phyloP scores from a whole-genome alignment of 2,329 filamentous ascomycete genomes.

The Lecanicillium sp. region DNA sequence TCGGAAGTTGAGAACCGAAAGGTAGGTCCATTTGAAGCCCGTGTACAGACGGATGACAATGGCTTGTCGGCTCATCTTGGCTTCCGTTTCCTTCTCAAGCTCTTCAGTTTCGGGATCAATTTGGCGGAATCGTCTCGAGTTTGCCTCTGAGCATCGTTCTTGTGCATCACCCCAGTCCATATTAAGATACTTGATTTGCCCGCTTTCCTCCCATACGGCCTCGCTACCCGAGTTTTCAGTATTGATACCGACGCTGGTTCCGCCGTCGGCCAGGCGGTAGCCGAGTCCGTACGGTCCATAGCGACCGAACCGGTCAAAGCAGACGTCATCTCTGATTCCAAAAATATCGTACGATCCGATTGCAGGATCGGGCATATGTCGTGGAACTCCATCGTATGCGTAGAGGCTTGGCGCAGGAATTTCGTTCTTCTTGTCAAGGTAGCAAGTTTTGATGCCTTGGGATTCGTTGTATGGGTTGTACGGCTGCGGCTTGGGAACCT shows the following conservation, averaged over 20 bases:
- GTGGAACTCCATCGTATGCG: slow-evolving; percentile 62
- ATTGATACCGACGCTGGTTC: slow-evolving; percentile 62
- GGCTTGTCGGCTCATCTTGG: slow-evolving; percentile 55
- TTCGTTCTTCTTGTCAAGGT: slow-evolving; percentile 51
- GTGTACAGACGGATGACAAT: slow-evolving; percentile 75
- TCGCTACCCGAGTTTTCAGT: slow-evolving; percentile 63
- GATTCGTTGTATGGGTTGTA: slow-evolving; percentile 66
- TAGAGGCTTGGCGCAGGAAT: slow-evolving; percentile 55
- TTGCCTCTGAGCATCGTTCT: slow-evolving; percentile 46
- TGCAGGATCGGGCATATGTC: slow-evolving; percentile 69
- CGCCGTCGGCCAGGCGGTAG: slow-evolving; percentile 68
- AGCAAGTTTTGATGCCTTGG: slow-evolving; percentile 51
- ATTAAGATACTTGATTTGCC: slow-evolving; percentile 47
- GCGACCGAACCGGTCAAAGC: slow-evolving; percentile 81
- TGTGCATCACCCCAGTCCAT: slow-evolving; percentile 51
- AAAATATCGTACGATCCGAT: slow-evolving; percentile 71
- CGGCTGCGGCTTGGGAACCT: slow-evolving; percentile 35
- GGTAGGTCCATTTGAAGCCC: slow-evolving; percentile 69
- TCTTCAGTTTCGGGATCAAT: slow-evolving; percentile 30
- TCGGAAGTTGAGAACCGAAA: slow-evolving; percentile 73
- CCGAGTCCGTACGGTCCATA: slow-evolving; percentile 80
- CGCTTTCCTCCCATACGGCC: slow-evolving; percentile 45
- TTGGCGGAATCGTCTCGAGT: slow-evolving; percentile 52
- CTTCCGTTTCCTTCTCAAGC: slow-evolving; percentile 16
- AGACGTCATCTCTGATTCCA: slow-evolving; percentile 69